These are phyloP conservation scores for Balansia obtecta DNA, from an alignment of 2,329 filamentous ascomycete species.

Conservation along the genomic window DNA sequence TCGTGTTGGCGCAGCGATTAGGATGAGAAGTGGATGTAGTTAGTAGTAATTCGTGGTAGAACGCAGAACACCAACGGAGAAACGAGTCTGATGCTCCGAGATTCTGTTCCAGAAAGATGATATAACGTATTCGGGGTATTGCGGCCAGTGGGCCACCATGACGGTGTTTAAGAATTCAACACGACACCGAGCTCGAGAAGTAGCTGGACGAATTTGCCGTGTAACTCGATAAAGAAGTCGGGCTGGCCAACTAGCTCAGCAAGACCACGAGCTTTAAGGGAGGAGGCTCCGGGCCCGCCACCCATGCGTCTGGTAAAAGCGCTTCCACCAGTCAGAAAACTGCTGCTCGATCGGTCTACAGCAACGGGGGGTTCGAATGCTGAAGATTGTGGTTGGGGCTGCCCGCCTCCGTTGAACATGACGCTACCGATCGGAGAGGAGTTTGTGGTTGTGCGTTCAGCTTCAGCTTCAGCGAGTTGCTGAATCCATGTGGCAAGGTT, in stretches of 20 bases:
- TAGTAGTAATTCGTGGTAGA: no score
- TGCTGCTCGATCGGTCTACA: slow-evolving; percentile 33
- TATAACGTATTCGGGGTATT: background rate
- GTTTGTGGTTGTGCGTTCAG: slow-evolving; percentile 40
- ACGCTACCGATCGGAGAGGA: slow-evolving; percentile 26
- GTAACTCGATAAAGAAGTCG: slow-evolving; percentile 57
- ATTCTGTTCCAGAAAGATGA: background rate
- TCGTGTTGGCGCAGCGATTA: no score
- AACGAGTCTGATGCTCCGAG: background rate
- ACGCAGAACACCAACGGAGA: no score
- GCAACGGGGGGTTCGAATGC: slow-evolving; percentile 19
- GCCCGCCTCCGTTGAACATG: slow-evolving; percentile 24
- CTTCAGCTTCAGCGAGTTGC: slow-evolving; percentile 49
- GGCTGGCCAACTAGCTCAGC: slow-evolving; percentile 54
- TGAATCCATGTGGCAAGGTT: slow-evolving; percentile 55
- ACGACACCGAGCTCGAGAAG: slow-evolving; percentile 46
- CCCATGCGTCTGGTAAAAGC: slow-evolving; percentile 47
- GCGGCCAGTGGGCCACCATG: background rate
- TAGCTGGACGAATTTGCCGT: slow-evolving; percentile 50
- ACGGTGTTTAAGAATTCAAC: slow-evolving; percentile 30
- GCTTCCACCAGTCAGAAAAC: slow-evolving; percentile 43
- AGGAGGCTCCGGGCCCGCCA: slow-evolving; percentile 40
- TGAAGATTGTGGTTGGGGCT: slow-evolving; percentile 15
- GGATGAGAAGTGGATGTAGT: no score
- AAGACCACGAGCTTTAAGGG: slow-evolving; percentile 46